phyloP scores from a whole-genome alignment of 1,139 yeast species.

The Candida mesenterica region DNA sequence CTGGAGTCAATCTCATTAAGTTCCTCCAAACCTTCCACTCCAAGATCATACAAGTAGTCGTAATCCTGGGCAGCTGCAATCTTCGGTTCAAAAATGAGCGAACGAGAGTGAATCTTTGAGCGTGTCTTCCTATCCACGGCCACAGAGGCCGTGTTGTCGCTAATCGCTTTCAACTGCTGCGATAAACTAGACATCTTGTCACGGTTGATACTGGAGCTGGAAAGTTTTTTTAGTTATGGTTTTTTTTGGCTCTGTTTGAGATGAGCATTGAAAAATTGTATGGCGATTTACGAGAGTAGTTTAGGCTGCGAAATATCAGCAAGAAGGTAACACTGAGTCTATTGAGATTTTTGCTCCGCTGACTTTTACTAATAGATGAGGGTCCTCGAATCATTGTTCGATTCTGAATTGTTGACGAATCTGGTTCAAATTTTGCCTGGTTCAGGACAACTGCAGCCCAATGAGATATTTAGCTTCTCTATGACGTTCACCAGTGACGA shows the following conservation, averaged over 20 bases:
- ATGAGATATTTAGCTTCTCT: too few species aligned
- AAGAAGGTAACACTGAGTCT: too few species aligned
- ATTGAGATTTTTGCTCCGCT: too few species aligned
- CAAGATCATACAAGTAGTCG: constrained; percentile 72
- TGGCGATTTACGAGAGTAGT: too few species aligned
- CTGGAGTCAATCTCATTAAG: constrained; percentile 70
- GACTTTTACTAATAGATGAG: too few species aligned
- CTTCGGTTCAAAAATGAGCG: constrained; percentile 81
- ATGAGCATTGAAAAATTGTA: constrained; percentile 1
- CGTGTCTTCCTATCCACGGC: constrained; percentile 85
- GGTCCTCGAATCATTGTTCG: too few species aligned
- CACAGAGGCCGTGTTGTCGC: constrained; percentile 64
- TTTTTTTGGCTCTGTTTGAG: constrained; percentile 1
- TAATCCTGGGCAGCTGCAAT: constrained; percentile 92
- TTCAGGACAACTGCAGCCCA: too few species aligned
- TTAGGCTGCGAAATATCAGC: too few species aligned
- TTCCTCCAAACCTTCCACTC: constrained; percentile 75
- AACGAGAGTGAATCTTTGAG: constrained; percentile 82
- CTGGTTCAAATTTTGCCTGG: too few species aligned
- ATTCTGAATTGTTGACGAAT: too few species aligned
- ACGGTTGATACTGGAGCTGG: too few species aligned
- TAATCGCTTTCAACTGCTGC: constrained; percentile 74
- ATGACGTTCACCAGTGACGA: too few species aligned
- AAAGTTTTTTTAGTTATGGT: background rate
- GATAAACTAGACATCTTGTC: constrained; percentile 62